Conservation (phyloP, 106 monocot genomes). For the Dendrobium catenatum region DNA sequence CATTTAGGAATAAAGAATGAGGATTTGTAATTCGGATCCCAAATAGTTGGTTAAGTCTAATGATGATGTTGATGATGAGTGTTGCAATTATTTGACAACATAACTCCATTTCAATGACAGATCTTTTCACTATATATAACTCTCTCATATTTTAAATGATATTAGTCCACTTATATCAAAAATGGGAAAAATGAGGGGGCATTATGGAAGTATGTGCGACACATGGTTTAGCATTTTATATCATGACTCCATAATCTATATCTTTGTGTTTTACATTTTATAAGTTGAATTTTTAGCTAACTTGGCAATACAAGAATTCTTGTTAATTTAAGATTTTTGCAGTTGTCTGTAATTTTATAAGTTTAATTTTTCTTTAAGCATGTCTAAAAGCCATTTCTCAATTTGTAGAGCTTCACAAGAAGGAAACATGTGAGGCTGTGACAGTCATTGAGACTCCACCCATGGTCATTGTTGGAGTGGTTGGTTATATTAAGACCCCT, state of each 20-base stretch:
- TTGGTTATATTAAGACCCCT: conserved; percentile 65
- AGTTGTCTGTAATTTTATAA: background rate
- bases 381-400: background rate
- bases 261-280: background rate
- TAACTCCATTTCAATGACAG: too few species aligned
- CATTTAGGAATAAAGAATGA: too few species aligned
- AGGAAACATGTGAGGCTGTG: conserved; percentile 76
- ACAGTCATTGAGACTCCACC: conserved; percentile 65
- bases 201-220: background rate
- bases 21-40: too few species aligned
- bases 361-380: background rate
- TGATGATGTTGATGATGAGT: too few species aligned
- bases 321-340: background rate
- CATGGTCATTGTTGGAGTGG: conserved; percentile 62
- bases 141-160: background rate
- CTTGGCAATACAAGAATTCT: background rate
- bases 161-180: background rate
- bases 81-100: too few species aligned
- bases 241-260: background rate
- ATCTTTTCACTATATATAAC: background rate
- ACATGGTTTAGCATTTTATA: background rate
- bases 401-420: conserved; percentile 53
- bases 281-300: background rate
- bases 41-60: too few species aligned
- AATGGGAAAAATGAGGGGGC: background rate